A percentile compares a stretch with the other conserved stretches of the same genome.
phyloP scores from a whole-genome alignment of 441 rosid genomes.

The Manihot esculenta region DNA sequence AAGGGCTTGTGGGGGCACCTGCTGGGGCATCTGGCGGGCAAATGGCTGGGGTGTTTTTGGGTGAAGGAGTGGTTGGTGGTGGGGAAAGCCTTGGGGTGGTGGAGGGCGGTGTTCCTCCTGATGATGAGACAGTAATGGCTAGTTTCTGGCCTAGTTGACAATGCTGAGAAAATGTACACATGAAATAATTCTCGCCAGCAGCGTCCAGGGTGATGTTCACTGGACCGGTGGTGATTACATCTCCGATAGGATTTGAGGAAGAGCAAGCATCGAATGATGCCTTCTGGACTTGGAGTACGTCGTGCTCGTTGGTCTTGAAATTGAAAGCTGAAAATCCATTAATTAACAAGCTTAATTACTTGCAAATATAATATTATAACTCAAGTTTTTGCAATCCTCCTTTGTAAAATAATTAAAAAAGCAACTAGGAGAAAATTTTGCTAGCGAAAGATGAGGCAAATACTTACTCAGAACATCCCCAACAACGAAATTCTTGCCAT shows the following conservation, averaged over 20 bases:
- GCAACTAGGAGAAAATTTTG: no score
- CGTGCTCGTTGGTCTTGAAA: constrained; percentile 30
- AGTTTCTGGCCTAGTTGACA: constrained; percentile 43
- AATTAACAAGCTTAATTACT: no score
- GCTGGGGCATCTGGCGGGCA: neutral
- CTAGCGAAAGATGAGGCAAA: no score
- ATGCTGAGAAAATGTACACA: constrained; percentile 46
- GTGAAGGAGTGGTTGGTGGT: constrained; percentile 2
- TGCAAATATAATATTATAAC: no score
- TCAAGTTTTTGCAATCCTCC: no score
- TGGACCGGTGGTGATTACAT: constrained; percentile 30
- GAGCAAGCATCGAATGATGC: constrained; percentile 44
- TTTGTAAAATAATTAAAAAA: no score
- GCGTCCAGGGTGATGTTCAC: constrained; percentile 33
- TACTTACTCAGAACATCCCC: constrained; percentile 40
- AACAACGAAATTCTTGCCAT: constrained; percentile 32
- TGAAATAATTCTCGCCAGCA: constrained; percentile 34
- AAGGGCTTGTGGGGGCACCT: neutral
- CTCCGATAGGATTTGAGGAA: constrained; percentile 31
- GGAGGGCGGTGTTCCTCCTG: constrained; percentile 15
- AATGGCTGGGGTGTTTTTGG: neutral
- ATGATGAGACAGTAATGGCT: constrained; percentile 33
- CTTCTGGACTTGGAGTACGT: constrained; percentile 36
- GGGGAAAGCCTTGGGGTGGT: constrained; percentile 1
- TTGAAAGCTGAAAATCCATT: constrained; percentile 40